Base-by-base conservation (phyloP, 306 rosid species). In the Trichosanthes truncata region DNA sequence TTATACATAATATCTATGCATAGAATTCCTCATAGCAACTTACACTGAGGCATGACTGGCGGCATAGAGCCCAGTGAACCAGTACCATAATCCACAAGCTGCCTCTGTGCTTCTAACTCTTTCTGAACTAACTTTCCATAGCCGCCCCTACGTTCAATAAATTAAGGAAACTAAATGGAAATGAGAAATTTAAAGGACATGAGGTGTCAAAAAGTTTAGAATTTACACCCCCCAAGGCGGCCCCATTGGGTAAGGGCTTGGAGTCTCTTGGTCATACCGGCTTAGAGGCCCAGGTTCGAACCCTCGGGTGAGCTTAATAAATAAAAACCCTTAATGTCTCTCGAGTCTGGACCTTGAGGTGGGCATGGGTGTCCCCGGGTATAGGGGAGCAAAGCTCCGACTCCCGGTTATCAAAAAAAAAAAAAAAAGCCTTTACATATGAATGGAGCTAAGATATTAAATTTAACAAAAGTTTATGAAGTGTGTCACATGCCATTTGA, bases 21-120 rank as follows among this genome's bases (percentile, higher is more conserved):
- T 10, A 62, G 71, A 76, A 77, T 45, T 35, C 63, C 25, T 80
- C 38, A 14, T 52, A 77, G 71, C 81, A 81, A 89, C 97, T 89
- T 86, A 94, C 98, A 91, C 25, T 88, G 91, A 81, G 89, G 83
- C 84, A 91, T 80, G 81, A 83, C 93, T 11, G 93, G 92, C 3
- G 91, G 97, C 81, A 91, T 88, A 73, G 97, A 73, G 79, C 88
- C 97, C 93, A 94, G 88, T 49, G 98, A 94, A 80, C 97, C 98
- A 81, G 93, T 74, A 69, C 98, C 97, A 84, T 94, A 94, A 87
- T 94, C 98, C 57, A 92, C 98, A 83, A 94, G 97, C 83, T 90
- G 91, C 87, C 98, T 94, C 79, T 92, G 98, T 77, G 89, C 97
- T 91, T 94, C 98, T 74, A 92, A 89, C 89, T 94, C 97, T 84